Evolutionary conservation across 148 eudicot species (phyloP), one percentile per base, ranked within the genome.

Genomic region (Amaranthus palmeri): DNA sequence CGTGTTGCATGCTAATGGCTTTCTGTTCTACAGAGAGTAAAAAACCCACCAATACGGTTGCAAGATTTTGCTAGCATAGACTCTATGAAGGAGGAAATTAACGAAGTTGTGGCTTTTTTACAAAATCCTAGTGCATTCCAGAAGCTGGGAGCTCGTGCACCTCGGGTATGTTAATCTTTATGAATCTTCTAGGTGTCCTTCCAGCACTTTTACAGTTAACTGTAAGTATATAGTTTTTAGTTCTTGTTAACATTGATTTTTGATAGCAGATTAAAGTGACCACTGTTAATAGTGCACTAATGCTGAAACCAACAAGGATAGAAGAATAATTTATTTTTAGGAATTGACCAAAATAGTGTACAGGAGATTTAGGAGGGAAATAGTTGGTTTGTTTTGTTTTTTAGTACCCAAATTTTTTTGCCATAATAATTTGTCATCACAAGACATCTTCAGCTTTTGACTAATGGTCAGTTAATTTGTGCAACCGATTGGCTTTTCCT

Each of bases 111-210:
- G 68, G 87, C 93, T 54, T 92, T 90, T 82, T 83, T 92, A 25
- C 88, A 80, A 83, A 92, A 92, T 82, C 96, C 98, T 49, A 81
- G 79, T 66, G 98, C 87, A 79, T 92, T 90, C 63, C 87, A 90
- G 81, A 91, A 90, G 81, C 81, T 92, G 84, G 98, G 98, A 78
- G 98, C 98, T 12, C 96, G 96, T 74, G 98, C 98, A 67, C 98
- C 98, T 68, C 81, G 88, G 89, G 98, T 92, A 90, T 83, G 84
- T 74, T 51, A 57, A 68, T 75, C 13, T 18, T 11, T 15, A 44
- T n/a, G n/a, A 56, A 70, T 58, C 15, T 52, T 66, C n/a, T 25
- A 15, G 61, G 41, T 54, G 61, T 17, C 36, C 10, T 15, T 56
- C 36, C 3, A 6, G 25, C 54, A n/a, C 36, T 68, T 48, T 2